These are phyloP conservation scores for Candida tibetensis DNA, from an alignment of 805 yeast species.

Conservation along the genomic window DNA sequence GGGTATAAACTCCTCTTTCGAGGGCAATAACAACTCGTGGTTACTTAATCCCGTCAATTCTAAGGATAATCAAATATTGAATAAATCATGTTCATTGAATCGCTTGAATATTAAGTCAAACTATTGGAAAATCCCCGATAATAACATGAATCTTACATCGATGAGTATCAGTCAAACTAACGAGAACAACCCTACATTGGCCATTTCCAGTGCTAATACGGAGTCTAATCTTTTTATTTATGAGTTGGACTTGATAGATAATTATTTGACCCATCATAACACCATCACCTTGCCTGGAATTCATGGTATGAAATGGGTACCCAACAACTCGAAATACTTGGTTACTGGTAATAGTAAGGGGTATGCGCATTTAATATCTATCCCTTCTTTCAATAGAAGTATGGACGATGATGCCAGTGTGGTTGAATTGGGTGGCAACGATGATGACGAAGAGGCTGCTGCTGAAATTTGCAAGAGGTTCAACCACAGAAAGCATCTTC, in stretches of 20 bases:
- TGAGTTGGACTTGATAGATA: slow-evolving; percentile 38
- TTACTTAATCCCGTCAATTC: slow-evolving; percentile 24
- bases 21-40: slow-evolving; percentile 22
- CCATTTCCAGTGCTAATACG: slow-evolving; percentile 49
- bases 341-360: slow-evolving; percentile 81
- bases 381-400: slow-evolving; percentile 48
- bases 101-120: slow-evolving; percentile 41
- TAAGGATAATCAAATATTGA: slow-evolving; percentile 33
- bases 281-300: slow-evolving; percentile 60
- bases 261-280: slow-evolving; percentile 52
- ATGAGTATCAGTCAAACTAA: slow-evolving; percentile 26
- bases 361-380: slow-evolving; percentile 62
- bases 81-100: slow-evolving; percentile 41
- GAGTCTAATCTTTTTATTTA: slow-evolving; percentile 51
- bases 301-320: slow-evolving; percentile 53
- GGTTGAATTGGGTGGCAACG: slow-evolving; percentile 19
- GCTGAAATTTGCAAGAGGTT: slow-evolving; percentile 79
- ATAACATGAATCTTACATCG: slow-evolving; percentile 44
- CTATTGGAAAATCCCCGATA: slow-evolving; percentile 46
- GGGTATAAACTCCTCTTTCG: background rate
- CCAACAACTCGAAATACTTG: slow-evolving; percentile 38
- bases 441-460: slow-evolving; percentile 34
- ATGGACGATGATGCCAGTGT: slow-evolving; percentile 49
- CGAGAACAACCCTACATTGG: slow-evolving; percentile 38
- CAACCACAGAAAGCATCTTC: slow-evolving; percentile 70